Evolutionary conservation across 495 filamentous ascomycete species (phyloP).

Genomic region (Pyrenula massariospora): DNA sequence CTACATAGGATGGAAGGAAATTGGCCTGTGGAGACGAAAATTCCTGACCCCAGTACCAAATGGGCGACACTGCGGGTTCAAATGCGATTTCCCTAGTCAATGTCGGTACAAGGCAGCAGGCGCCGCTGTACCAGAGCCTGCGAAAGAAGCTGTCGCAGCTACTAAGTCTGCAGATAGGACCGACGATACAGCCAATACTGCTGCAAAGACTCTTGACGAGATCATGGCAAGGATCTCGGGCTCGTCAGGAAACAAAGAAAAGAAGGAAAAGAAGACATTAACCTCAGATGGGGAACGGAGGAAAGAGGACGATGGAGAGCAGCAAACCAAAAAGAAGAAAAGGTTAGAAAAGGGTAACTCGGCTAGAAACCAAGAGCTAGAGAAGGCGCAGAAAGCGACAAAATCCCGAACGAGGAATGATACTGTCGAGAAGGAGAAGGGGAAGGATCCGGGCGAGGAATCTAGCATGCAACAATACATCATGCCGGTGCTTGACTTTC

Average conservation of each 20-base stretch:
- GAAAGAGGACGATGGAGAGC: background rate
- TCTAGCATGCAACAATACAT: background rate
- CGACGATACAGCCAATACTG: background rate
- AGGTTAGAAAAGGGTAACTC: background rate
- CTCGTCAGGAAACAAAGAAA: too few relatives aligned
- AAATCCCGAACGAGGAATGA: background rate
- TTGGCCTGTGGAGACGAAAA: constrained; percentile 22
- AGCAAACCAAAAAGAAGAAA: background rate
- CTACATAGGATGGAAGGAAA: constrained; percentile 30
- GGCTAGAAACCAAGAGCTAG: background rate
- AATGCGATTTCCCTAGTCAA: background rate
- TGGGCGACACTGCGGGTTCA: background rate
- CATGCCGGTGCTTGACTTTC: background rate
- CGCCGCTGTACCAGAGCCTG: background rate
- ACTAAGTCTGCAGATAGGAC: background rate
- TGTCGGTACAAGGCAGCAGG: background rate
- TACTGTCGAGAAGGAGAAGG: background rate
- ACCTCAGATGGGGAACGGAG: background rate
- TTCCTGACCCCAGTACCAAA: too few relatives aligned
- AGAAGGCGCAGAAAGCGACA: background rate
- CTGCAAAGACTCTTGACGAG: background rate
- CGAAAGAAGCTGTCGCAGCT: background rate
- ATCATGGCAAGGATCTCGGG: background rate
- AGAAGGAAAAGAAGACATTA: background rate
- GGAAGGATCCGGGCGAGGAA: background rate